Conservation (phyloP, 495 filamentous ascomycete genomes). For the Podospora fimiseda region DNA sequence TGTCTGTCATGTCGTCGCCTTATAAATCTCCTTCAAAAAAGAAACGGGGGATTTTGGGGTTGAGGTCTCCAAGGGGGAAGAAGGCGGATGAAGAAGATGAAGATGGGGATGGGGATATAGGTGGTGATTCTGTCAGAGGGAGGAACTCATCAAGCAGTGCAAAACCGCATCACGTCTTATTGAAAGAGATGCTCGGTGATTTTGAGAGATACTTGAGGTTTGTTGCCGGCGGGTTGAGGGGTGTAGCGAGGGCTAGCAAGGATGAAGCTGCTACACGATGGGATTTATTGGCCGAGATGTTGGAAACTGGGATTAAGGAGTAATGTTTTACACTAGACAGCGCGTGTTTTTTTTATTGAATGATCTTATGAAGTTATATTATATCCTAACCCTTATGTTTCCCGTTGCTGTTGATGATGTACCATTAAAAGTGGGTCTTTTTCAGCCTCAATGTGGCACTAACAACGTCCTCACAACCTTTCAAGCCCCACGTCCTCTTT, state of each 20-base stretch:
- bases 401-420: background rate
- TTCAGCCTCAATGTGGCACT: background rate
- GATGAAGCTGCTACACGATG: slow-evolving; percentile 46
- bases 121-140: background rate
- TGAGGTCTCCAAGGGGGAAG: slow-evolving; percentile 4
- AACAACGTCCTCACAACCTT: background rate
- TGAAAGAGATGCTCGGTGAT: slow-evolving; percentile 40
- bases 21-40: slow-evolving; percentile 10
- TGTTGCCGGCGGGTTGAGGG: slow-evolving; percentile 47
- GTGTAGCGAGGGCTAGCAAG: slow-evolving; percentile 53
- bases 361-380: too few species aligned
- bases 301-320: slow-evolving; percentile 43
- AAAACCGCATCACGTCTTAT: slow-evolving; percentile 31
- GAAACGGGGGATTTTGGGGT: background rate
- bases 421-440: background rate
- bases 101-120: slow-evolving; percentile 33
- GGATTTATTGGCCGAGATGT: slow-evolving; percentile 54
- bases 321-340: background rate
- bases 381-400: background rate
- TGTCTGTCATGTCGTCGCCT: slow-evolving; percentile 27
- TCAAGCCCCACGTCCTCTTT: too few species aligned
- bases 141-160: background rate
- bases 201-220: slow-evolving; percentile 49
- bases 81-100: slow-evolving; percentile 29
- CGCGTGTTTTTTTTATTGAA: background rate